A percentile compares a stretch with the other conserved stretches of the same genome.
Conservation (phyloP, 208 protist species). For the Novymonas esmeraldas region DNA sequence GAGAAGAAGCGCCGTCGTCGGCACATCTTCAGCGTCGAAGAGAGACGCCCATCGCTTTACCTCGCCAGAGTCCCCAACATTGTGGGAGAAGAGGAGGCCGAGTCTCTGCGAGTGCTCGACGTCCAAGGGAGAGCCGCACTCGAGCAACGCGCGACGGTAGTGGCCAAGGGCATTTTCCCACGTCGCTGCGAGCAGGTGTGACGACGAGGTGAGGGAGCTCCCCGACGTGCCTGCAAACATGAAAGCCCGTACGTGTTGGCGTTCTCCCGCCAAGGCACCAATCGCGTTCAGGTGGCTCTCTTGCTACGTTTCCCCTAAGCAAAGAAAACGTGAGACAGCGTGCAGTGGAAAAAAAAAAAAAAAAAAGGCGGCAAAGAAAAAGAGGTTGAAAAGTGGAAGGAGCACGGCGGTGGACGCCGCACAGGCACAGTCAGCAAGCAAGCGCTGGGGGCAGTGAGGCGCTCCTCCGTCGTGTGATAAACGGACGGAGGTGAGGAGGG, state of each 20-base stretch:
- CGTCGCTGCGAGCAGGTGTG: constrained; percentile 33
- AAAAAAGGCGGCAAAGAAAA: too few relatives aligned
- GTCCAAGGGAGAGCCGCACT: constrained; percentile 56
- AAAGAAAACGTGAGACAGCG: neutral
- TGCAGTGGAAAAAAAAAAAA: too few relatives aligned
- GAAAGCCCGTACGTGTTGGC: constrained; percentile 1
- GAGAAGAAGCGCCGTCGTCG: constrained; percentile 56
- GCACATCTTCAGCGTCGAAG: constrained; percentile 60
- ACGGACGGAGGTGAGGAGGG: too few relatives aligned
- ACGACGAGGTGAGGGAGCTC: constrained; percentile 24
- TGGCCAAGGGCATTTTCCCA: constrained; percentile 56
- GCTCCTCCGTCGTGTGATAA: too few relatives aligned
- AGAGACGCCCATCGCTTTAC: constrained; percentile 57
- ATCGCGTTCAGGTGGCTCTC: neutral
- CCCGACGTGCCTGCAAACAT: constrained; percentile 19
- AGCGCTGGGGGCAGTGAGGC: too few relatives aligned
- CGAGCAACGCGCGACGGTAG: constrained; percentile 63
- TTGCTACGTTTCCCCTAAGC: neutral
- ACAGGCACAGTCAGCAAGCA: too few relatives aligned
- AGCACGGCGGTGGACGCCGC: too few relatives aligned
- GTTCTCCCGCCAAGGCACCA: neutral
- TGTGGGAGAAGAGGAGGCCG: constrained; percentile 57
- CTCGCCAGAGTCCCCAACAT: constrained; percentile 33
- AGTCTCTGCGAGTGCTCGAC: constrained; percentile 69
- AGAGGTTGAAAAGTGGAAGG: too few relatives aligned